Evolutionary conservation across 2,329 filamentous ascomycete species (phyloP), one percentile per base, ranked within the genome.

Genomic region (Epichloe bromicola): DNA sequence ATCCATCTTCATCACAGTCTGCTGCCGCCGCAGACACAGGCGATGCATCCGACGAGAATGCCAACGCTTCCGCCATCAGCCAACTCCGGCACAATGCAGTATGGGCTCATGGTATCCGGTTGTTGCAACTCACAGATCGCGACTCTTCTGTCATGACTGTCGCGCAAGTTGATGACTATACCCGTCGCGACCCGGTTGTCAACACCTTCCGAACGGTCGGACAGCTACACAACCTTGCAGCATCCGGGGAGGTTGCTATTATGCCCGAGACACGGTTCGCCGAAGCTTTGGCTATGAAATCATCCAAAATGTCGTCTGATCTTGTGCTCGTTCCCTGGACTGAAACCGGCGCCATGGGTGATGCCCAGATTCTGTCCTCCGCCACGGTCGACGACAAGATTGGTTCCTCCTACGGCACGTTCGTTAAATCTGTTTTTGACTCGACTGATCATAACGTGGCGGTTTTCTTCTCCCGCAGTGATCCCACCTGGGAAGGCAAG

Each of bases 141-240:
- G 86, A 88, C 41, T 96, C 91, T 1, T 90, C 89, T 17, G 91
- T 96, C 59, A 97, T 97, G 91, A 85, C 88, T 59, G 88, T 95
- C 11, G 84, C 88, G 0, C 88, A 94, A 61, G 75, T 84, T 3
- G 85, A 89, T 39, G 87, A 93, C 46, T 77, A 82, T 54, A 78
- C 79, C 26, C 74, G 78, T 6, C 76, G 79, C 59, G 91, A 97
- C 60, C 88, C 91, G 0, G 83, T 97, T 4, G 81, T 96, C 50
- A 95, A 95, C 63, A 86, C 88, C 0, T 96, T 96, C 75, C 81
- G 86, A 46, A 88, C 88, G 0, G 90, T 96, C 58, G 88, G 88
- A 1, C 85, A 86, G 55, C 79, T 95, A 40, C 82, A 93, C 62
- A 87, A 90, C 55, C 76, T 96, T 1, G 82, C 88, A 1, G 84